A percentile compares a stretch with the other conserved stretches of the same genome.
Conservation (phyloP, 1,284 basidiomycete genomes). For the Ceratobasidium sp. region DNA sequence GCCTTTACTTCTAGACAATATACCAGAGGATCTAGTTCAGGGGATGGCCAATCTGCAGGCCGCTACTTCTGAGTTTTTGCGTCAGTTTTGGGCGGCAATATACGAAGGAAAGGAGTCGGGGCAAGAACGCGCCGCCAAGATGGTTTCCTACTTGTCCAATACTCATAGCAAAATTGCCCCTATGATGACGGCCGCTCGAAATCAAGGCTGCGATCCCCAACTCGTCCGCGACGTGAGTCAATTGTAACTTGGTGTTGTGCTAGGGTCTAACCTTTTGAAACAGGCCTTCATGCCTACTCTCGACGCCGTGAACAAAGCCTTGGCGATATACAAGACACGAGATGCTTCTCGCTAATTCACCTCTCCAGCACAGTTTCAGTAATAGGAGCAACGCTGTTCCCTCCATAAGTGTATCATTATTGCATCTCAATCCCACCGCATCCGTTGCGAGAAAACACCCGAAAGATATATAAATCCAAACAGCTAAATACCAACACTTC, state of each 20-base stretch:
- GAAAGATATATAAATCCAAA: conserved; percentile 36
- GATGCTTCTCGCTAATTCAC: conserved; percentile 45
- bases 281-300: conserved; percentile 85
- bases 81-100: conserved; percentile 93
- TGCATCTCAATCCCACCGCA: conserved; percentile 29
- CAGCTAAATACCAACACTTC: conserved; percentile 25
- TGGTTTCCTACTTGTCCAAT: conserved; percentile 81
- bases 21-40: conserved; percentile 80
- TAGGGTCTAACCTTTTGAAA: conserved; percentile 12
- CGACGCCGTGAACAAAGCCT: conserved; percentile 80
- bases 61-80: conserved; percentile 90
- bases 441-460: conserved; percentile 12
- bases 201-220: conserved; percentile 69
- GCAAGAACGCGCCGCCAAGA: conserved; percentile 77
- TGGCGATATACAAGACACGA: conserved; percentile 53
- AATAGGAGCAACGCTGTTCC: neutral
- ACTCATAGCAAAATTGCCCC: conserved; percentile 84
- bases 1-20: conserved; percentile 64
- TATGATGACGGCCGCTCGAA: conserved; percentile 71
- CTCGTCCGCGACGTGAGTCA: conserved; percentile 73
- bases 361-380: neutral
- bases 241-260: conserved; percentile 13
- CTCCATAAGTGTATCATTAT: conserved; percentile 36
- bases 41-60: conserved; percentile 91
- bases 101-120: conserved; percentile 65